Base-by-base conservation (phyloP, 306 rosid genomes). In the Comarum palustre region DNA sequence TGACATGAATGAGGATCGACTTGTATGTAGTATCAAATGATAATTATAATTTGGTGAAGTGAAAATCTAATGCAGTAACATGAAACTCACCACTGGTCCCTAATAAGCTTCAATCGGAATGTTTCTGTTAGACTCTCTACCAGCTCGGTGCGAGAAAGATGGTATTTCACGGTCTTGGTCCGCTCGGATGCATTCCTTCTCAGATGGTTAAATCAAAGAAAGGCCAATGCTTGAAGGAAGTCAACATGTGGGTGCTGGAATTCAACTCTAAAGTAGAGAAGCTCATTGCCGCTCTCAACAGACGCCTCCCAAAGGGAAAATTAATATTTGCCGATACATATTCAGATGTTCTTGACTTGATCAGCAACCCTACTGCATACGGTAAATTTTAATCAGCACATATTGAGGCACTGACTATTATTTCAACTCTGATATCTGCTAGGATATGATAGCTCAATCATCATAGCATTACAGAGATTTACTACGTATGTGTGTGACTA, bases 161-260 rank as follows among this genome's bases (percentile, higher is more conserved):
- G 69, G 78, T 86, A 6, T 48, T 90, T 63, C 86, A 93, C 61
- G 96, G 96, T 24, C 68, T 93, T 47, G 93, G 93, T 5, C 96
- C 98, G 8, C 84, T 90, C 0, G 98, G 98, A n/a, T 93, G 98
- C 81, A 90, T 93, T 79, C 96, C 98, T 34, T 93, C 98, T 15
- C 97, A 93, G 52, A 80, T 96, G 73, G 96, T 87, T 63, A 93
- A 90, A 71, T 90, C 98, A 54, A 89, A 46, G 73, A 70, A 1
- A 31, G 84, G 97, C 0, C 69, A 87, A 79, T 93, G 98, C 85
- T 81, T 93, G 32, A 82, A 75, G 68, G 78, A 79, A 63, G 91
- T 92, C 5, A 92, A 92, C 63, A 73, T 78, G 73, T 82, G 82
- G 88, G 42, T 79, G 38, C 68, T 41, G 2, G 72, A 76, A 11